Evolutionary conservation across 2,329 filamentous ascomycete species (phyloP).

Genomic region (Nigrospora sphaerica): DNA sequence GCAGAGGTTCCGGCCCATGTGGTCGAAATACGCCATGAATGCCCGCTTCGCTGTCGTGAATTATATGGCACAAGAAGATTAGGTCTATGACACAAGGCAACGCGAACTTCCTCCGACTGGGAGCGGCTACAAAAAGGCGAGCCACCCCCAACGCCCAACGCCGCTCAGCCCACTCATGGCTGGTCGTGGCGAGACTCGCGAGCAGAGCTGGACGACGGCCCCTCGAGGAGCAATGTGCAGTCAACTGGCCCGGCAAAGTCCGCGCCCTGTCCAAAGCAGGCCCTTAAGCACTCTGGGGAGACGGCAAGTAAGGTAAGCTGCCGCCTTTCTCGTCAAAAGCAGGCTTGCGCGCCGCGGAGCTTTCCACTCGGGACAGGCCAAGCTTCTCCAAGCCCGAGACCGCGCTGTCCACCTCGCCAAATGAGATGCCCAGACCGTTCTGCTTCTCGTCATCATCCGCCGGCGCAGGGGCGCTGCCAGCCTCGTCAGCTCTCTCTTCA

Average conservation of each 20-base stretch:
- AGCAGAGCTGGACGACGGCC: too few relatives aligned
- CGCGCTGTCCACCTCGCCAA: slow-evolving; percentile 30
- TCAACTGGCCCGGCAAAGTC: too few relatives aligned
- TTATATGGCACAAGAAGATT: slow-evolving; percentile 6
- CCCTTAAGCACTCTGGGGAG: slow-evolving; percentile 20
- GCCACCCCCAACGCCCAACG: too few relatives aligned
- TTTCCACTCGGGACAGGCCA: slow-evolving; percentile 22
- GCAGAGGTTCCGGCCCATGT: background rate
- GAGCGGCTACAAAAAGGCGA: background rate
- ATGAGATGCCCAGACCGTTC: slow-evolving; percentile 29
- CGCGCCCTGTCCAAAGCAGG: too few relatives aligned
- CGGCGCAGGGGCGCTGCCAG: slow-evolving; percentile 5
- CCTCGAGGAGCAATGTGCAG: background rate
- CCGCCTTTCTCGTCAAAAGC: slow-evolving; percentile 24
- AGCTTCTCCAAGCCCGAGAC: slow-evolving; percentile 28
- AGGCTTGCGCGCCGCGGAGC: slow-evolving; percentile 21
- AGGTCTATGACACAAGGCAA: slow-evolving; percentile 1
- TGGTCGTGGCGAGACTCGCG: too few relatives aligned
- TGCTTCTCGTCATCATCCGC: slow-evolving; percentile 22
- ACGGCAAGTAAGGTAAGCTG: slow-evolving; percentile 12
- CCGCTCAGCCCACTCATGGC: too few relatives aligned
- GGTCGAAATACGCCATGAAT: slow-evolving; percentile 1
- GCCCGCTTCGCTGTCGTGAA: slow-evolving; percentile 1
- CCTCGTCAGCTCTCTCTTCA: slow-evolving; percentile 35
- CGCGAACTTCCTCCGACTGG: background rate